These are phyloP conservation scores for Paramecium biaurelia DNA, from an alignment of 73 alveolate species.

Conservation along the genomic window DNA sequence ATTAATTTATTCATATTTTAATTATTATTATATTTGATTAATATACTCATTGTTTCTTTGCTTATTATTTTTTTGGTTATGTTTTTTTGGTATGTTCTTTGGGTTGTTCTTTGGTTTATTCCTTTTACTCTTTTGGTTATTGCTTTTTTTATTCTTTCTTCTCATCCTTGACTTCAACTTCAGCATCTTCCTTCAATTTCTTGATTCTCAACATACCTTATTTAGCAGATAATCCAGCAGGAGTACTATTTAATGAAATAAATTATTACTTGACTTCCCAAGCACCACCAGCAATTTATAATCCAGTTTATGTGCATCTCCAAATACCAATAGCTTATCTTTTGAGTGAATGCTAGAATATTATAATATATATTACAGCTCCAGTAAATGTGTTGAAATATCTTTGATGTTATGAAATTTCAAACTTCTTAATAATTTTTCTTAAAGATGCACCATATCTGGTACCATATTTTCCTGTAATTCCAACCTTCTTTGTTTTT, in stretches of 20 bases:
- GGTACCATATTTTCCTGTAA: conserved; percentile 96
- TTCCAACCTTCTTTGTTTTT: conserved; percentile 97
- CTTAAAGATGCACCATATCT: conserved; percentile 94
- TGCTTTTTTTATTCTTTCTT: conserved; percentile 2
- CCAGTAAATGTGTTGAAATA: conserved; percentile 94
- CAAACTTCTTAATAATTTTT: conserved; percentile 94
- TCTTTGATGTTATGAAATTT: conserved; percentile 86
- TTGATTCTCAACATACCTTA: conserved; percentile 78
- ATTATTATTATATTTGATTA: conserved; percentile 4
- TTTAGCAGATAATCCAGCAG: conserved; percentile 82
- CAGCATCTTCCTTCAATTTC: conserved; percentile 82
- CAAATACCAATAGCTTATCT: conserved; percentile 90
- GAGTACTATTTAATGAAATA: conserved; percentile 52
- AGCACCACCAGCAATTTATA: conserved; percentile 88
- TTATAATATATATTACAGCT: conserved; percentile 65
- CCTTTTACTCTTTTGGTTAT: conserved; percentile 17
- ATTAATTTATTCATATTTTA: conserved; percentile 10
- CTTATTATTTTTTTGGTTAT: neutral
- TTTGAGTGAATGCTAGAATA: conserved; percentile 74
- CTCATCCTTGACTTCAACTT: conserved; percentile 62
- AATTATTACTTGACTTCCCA: conserved; percentile 71
- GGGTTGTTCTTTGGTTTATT: conserved; percentile 10
- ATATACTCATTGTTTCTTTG: conserved; percentile 32
- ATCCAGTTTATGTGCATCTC: conserved; percentile 84
- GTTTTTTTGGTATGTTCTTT: neutral